phyloP scores from a whole-genome alignment of 805 yeast species.

The Ascoidea tarda region DNA sequence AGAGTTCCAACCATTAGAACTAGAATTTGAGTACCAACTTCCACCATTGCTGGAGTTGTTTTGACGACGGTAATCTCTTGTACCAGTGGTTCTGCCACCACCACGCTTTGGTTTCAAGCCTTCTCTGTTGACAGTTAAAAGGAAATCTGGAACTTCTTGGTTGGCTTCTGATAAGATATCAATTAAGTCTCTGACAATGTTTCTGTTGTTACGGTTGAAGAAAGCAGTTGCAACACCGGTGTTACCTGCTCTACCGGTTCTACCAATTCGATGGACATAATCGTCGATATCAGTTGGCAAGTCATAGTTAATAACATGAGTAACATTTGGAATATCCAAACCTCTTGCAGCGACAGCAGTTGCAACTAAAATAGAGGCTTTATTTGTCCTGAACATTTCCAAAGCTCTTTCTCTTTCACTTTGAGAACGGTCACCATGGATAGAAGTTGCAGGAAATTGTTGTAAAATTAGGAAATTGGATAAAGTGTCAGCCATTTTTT shows the following conservation, averaged over 20 bases:
- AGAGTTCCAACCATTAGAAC: conserved; percentile 19
- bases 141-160: conserved; percentile 92
- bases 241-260: conserved; percentile 99
- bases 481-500: conserved; percentile 94
- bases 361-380: conserved; percentile 90
- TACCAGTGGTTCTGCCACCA: conserved; percentile 24
- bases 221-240: conserved; percentile 97
- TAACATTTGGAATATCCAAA: conserved; percentile 97
- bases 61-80: conserved; percentile 26
- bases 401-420: conserved; percentile 95
- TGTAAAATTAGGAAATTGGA: conserved; percentile 84
- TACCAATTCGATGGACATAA: conserved; percentile 98
- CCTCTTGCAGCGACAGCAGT: conserved; percentile 99
- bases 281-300: conserved; percentile 96
- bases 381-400: conserved; percentile 85
- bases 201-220: conserved; percentile 90
- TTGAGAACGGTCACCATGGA: conserved; percentile 99
- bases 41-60: conserved; percentile 7
- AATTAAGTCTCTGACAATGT: conserved; percentile 75
- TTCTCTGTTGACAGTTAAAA: conserved; percentile 72
- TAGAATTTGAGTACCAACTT: conserved; percentile 13
- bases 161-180: conserved; percentile 89
- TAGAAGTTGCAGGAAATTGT: conserved; percentile 93
- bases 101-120: conserved; percentile 28
- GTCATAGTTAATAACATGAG: conserved; percentile 95